These are phyloP conservation scores for Xerocomus nothofagi DNA, from an alignment of 1,284 basidiomycete species.

Conservation along the genomic window DNA sequence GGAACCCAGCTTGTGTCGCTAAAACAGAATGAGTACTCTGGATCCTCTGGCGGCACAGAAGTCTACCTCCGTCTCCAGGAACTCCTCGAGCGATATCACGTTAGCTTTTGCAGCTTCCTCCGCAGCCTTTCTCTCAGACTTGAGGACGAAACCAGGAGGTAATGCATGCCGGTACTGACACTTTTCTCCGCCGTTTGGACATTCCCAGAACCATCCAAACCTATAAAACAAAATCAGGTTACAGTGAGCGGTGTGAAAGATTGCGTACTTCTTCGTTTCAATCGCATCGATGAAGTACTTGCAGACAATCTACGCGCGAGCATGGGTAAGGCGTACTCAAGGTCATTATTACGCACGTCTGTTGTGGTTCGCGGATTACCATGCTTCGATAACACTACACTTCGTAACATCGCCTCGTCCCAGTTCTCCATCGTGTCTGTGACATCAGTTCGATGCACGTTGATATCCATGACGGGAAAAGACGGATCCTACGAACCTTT, in stretches of 20 bases:
- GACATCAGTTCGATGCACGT: conserved; percentile 5
- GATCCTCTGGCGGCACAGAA: not conserved
- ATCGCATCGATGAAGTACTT: conserved; percentile 97
- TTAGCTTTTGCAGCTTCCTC: conserved; percentile 88
- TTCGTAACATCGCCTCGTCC: conserved; percentile 92
- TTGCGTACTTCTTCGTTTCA: conserved; percentile 80
- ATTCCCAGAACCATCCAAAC: conserved; percentile 94
- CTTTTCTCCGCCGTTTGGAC: conserved; percentile 75
- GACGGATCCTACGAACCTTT: conserved; percentile 50
- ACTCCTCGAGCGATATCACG: conserved; percentile 92
- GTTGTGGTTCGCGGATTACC: conserved; percentile 93
- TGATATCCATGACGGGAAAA: conserved; percentile 2
- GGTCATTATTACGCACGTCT: conserved; percentile 58
- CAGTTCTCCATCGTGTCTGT: conserved; percentile 97
- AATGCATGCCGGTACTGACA: conserved; percentile 97
- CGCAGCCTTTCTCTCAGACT: conserved; percentile 84
- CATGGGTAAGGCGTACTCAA: conserved; percentile 6
- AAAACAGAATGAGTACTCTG: conserved; percentile 12
- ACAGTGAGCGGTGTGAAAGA: conserved; percentile 13
- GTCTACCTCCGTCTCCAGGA: conserved; percentile 92
- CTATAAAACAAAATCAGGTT: conserved; percentile 36
- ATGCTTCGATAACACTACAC: conserved; percentile 85
- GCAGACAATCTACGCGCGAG: conserved; percentile 80
- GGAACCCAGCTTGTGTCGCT: conserved; percentile 92
- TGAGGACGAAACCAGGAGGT: conserved; percentile 94